phyloP scores from a whole-genome alignment of 345 rosid genomes.

The Pelargonium nanum region DNA sequence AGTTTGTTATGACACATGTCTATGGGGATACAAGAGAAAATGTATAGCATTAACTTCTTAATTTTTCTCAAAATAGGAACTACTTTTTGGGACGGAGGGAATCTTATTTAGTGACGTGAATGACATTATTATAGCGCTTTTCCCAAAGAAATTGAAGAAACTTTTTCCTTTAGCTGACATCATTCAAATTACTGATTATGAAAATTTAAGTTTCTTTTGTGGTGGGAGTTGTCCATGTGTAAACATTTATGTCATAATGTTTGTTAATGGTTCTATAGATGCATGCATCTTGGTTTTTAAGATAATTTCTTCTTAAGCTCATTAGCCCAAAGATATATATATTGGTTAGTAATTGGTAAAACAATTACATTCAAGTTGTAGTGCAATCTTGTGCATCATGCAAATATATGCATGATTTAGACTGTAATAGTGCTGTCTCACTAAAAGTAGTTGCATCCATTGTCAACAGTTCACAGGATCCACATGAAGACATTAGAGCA shows the following conservation, averaged over 20 bases:
- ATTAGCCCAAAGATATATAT: too few relatives aligned
- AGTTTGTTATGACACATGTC: too few relatives aligned
- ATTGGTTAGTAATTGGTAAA: not conserved
- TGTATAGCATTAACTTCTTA: too few relatives aligned
- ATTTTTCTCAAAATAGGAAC: too few relatives aligned
- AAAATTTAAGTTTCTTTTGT: not conserved
- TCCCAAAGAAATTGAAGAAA: not conserved
- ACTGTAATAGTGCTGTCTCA: not conserved
- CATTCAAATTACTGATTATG: not conserved
- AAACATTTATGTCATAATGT: not conserved
- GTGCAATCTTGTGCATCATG: too few relatives aligned
- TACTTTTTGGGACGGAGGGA: too few relatives aligned
- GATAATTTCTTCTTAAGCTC: not conserved
- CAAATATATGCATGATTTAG: not conserved
- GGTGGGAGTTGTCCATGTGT: not conserved
- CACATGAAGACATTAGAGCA: slow-evolving; percentile 41
- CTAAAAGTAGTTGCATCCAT: not conserved
- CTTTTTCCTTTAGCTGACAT: not conserved
- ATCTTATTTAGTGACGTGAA: not conserved
- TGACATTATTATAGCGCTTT: not conserved
- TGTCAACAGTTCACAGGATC: slow-evolving; percentile 57
- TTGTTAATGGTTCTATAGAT: not conserved
- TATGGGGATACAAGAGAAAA: too few relatives aligned
- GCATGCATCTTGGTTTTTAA: not conserved
- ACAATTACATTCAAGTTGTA: too few relatives aligned